Evolutionary conservation across 1,284 basidiomycete species (phyloP).

Genomic region (Anthracocystis panici-leucophaei): DNA sequence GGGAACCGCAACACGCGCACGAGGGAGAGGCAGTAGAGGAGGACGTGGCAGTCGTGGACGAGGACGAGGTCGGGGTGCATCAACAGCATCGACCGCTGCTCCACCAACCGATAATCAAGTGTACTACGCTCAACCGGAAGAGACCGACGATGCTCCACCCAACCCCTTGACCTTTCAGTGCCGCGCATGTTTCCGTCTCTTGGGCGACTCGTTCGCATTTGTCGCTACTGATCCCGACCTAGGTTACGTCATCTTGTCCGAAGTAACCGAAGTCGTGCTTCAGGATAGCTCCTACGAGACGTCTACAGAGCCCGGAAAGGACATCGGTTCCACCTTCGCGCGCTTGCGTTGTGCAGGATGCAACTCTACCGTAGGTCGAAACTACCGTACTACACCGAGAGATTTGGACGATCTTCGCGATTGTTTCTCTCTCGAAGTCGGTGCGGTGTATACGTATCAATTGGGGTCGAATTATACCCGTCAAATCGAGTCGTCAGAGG

Average conservation of each 20-base stretch:
- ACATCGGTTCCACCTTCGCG: conserved; percentile 46
- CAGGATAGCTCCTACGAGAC: conserved; percentile 32
- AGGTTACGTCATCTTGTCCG: conserved; percentile 51
- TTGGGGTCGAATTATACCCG: conserved; percentile 27
- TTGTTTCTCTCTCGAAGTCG: conserved; percentile 45
- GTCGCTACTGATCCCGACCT: conserved; percentile 49
- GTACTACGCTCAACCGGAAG: conserved; percentile 10
- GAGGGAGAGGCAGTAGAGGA: conserved; percentile 11
- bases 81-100: neutral
- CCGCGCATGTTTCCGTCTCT: conserved; percentile 34
- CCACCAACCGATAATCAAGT: neutral
- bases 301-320: conserved; percentile 35
- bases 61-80: conserved; percentile 8
- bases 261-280: conserved; percentile 36
- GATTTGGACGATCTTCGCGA: conserved; percentile 48
- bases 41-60: conserved; percentile 22
- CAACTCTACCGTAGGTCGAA: conserved; percentile 32
- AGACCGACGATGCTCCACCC: conserved; percentile 4
- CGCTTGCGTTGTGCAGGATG: conserved; percentile 46
- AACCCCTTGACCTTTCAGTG: conserved; percentile 57
- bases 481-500: conserved; percentile 16
- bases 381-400: conserved; percentile 50
- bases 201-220: conserved; percentile 53
- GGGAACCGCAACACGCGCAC: neutral
- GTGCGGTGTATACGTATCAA: conserved; percentile 34